Evolutionary conservation across 2,329 filamentous ascomycete species (phyloP), one percentile per base, ranked within the genome.

Genomic region (Penicillium brevicompactum): DNA sequence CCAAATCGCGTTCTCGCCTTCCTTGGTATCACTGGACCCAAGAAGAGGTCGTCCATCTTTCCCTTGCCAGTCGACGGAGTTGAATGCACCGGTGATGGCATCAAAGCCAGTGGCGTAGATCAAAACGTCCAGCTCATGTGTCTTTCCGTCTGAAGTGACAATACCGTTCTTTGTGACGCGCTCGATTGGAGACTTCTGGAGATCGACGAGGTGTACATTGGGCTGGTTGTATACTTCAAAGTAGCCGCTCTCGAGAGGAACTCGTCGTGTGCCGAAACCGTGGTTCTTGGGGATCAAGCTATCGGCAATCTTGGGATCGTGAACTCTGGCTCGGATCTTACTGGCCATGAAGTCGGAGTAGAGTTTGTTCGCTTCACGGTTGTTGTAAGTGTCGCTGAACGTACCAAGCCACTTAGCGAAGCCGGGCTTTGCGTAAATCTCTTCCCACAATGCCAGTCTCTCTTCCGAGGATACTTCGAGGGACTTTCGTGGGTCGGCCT

Each of bases 31-130:
- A 32, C 58, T 61, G 41, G 27, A 56, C 1, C 53, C 58, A 1
- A 62, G 49, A 13, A 78, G 4, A 66, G 68, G 44, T 71, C 70
- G 6, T 57, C 64, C n/a, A 74, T 66, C 10, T 58, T 68, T 63
- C 8, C 70, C 74, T 9, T 67, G 65, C 57, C 78, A 73, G 38
- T 76, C 74, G 46, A 79, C 73, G 3, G 68, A 64, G 14, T 62
- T 71, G 10, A 79, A 70, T 3, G 71, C 70, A 21, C 77, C 78
- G 1, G 74, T 78, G 10, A 78, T 65, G 9, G 71, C 68, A 56
- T 79, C 74, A 60, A 78, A 80, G 4, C 78, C 77, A 2, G 77
- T 80, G 0, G 77, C 77, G 45, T 75, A 72, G 44, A 78, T 69
- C n/a, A 80, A 57, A 6, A 76, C 64, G 45, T 80, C 78, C 2